phyloP scores from a whole-genome alignment of 108 stramenopile genomes.

The Epipyxis sp. region DNA sequence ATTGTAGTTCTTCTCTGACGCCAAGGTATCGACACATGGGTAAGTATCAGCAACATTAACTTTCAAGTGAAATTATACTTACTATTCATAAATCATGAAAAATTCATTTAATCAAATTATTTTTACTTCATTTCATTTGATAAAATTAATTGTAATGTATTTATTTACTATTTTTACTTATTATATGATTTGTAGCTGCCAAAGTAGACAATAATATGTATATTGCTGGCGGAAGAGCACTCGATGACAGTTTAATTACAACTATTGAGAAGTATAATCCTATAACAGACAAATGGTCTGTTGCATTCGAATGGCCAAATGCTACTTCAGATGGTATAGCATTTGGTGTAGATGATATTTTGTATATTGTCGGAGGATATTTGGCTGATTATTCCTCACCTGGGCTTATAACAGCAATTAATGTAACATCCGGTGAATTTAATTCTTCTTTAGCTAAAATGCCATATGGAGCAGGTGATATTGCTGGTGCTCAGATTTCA shows the following conservation, averaged over 20 bases:
- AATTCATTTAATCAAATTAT: neutral
- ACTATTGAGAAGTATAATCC: neutral
- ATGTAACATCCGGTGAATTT: neutral
- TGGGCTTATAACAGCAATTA: neutral
- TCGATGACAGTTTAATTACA: neutral
- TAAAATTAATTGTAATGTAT: neutral
- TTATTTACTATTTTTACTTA: neutral
- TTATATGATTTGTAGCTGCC: neutral
- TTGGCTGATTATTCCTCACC: neutral
- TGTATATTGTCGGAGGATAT: slow-evolving; percentile 7
- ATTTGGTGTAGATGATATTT: neutral
- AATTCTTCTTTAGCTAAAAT: neutral
- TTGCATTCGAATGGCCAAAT: neutral
- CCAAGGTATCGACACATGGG: neutral
- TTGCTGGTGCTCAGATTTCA: neutral
- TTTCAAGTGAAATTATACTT: too few species aligned
- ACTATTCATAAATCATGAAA: too few species aligned
- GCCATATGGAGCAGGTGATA: neutral
- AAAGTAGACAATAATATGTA: neutral
- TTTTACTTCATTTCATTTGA: neutral
- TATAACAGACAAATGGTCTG: neutral
- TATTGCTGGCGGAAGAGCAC: neutral
- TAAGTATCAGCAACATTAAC: too few species aligned
- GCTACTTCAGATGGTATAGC: slow-evolving; percentile 20
- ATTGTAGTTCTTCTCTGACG: neutral